Percentiles rank a stretch among this genome's conserved stretches.
Conservation (phyloP, 1,284 basidiomycete species). For the Ganoderma multipileum region DNA sequence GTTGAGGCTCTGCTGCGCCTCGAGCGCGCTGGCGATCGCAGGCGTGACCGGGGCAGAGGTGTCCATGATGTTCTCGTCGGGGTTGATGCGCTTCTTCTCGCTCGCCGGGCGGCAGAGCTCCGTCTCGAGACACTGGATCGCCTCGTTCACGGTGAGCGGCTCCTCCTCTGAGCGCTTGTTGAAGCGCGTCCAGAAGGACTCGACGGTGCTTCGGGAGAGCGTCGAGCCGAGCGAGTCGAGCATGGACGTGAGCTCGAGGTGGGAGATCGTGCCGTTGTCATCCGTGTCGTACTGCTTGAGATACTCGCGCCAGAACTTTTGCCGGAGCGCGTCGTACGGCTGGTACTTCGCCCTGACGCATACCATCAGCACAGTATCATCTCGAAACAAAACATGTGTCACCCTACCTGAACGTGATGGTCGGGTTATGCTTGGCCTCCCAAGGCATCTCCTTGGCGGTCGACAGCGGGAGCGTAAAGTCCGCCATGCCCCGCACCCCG, state of each 20-base stretch:
- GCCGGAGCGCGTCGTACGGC: constrained; percentile 90
- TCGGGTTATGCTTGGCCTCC: constrained; percentile 71
- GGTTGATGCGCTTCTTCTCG: constrained; percentile 69
- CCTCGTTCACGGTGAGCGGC: constrained; percentile 82
- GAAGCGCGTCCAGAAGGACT: constrained; percentile 80
- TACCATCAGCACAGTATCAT: not conserved
- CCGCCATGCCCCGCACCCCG: constrained; percentile 69
- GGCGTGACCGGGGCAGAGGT: constrained; percentile 57
- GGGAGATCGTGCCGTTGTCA: constrained; percentile 80
- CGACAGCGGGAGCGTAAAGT: constrained; percentile 64
- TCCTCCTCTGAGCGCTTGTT: constrained; percentile 74
- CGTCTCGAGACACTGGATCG: constrained; percentile 80
- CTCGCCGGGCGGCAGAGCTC: constrained; percentile 76
- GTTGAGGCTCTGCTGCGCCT: constrained; percentile 45
- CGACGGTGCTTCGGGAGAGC: constrained; percentile 80
- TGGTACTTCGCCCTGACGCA: constrained; percentile 87
- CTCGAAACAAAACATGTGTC: constrained; percentile 36
- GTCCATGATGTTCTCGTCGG: constrained; percentile 43
- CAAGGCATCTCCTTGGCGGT: constrained; percentile 64
- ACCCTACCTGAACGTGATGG: constrained; percentile 64
- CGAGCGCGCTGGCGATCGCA: constrained; percentile 41
- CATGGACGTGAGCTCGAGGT: constrained; percentile 94
- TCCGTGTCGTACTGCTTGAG: constrained; percentile 92
- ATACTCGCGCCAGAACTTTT: constrained; percentile 93
- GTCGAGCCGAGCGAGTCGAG: constrained; percentile 97